A percentile compares a stretch with the other conserved stretches of the same genome.
Evolutionary conservation across 2,329 filamentous ascomycete species (phyloP).

Genomic region (Fusarium coffeatum): DNA sequence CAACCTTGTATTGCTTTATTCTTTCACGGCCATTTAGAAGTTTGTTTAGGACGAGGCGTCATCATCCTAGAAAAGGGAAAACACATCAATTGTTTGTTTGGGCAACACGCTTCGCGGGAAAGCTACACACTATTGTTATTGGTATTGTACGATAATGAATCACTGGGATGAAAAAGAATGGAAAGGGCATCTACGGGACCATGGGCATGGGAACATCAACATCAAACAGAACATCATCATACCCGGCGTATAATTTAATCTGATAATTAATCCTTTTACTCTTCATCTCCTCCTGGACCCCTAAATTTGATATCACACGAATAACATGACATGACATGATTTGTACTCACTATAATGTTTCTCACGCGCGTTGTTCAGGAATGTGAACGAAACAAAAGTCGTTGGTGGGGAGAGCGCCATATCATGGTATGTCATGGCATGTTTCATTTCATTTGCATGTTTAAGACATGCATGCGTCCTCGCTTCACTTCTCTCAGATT

Average conservation of each 20-base stretch:
- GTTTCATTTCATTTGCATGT: slow-evolving; percentile 27
- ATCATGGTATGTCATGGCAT: not conserved
- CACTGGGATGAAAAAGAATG: slow-evolving; percentile 9
- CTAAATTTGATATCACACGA: not conserved
- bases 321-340: not conserved
- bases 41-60: slow-evolving; percentile 21
- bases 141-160: slow-evolving; percentile 26
- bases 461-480: slow-evolving; percentile 31
- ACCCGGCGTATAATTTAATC: slow-evolving; percentile 37
- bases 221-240: slow-evolving; percentile 25
- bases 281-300: not conserved
- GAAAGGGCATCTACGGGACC: slow-evolving; percentile 22
- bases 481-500: slow-evolving; percentile 5
- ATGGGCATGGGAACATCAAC: slow-evolving; percentile 17
- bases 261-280: slow-evolving; percentile 6
- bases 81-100: slow-evolving; percentile 12
- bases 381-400: slow-evolving; percentile 33
- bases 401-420: slow-evolving; percentile 9
- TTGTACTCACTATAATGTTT: not conserved
- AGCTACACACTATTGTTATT: slow-evolving; percentile 7
- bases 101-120: slow-evolving; percentile 11
- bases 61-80: slow-evolving; percentile 11
- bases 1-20: slow-evolving; percentile 3
- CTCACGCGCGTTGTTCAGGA: slow-evolving; percentile 7
- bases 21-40: slow-evolving; percentile 11